Conservation (phyloP, 345 rosid genomes). For the Bruguiera sexangula region DNA sequence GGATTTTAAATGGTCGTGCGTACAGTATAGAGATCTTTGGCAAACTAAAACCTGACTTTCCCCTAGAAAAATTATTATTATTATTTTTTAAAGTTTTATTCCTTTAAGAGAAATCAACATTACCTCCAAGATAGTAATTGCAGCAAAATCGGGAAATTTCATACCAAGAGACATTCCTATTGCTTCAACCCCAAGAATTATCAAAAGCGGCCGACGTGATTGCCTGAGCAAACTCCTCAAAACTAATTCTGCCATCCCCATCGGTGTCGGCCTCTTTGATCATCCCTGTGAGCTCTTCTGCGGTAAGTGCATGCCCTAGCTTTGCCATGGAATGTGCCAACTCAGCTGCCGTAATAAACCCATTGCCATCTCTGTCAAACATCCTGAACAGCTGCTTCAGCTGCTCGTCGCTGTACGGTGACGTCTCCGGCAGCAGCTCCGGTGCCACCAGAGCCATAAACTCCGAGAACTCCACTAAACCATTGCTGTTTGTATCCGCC, state of each 20-base stretch:
- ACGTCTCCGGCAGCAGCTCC: slow-evolving; percentile 52
- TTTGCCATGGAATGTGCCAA: slow-evolving; percentile 87
- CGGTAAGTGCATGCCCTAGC: slow-evolving; percentile 75
- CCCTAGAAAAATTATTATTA: no score
- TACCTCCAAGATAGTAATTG: background rate
- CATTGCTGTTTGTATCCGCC: slow-evolving; percentile 73
- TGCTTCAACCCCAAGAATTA: slow-evolving; percentile 55
- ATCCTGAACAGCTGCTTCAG: slow-evolving; percentile 57
- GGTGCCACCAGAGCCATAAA: slow-evolving; percentile 65
- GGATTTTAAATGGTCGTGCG: no score
- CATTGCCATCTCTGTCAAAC: slow-evolving; percentile 78
- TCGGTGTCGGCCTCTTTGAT: slow-evolving; percentile 86
- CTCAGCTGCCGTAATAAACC: slow-evolving; percentile 76
- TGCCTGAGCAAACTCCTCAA: slow-evolving; percentile 64
- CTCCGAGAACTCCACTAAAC: slow-evolving; percentile 77
- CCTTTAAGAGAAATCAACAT: background rate
- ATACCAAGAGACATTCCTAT: background rate
- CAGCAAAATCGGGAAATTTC: background rate
- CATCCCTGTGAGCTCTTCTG: slow-evolving; percentile 75
- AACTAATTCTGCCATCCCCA: slow-evolving; percentile 77
- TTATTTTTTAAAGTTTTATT: no score
- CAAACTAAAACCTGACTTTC: no score
- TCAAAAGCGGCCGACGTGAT: slow-evolving; percentile 77
- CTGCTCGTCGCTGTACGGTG: slow-evolving; percentile 75
- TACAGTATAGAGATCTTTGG: no score